Evolutionary conservation across 2,329 filamentous ascomycete species (phyloP), one percentile per base, ranked within the genome.

Genomic region (Ascochyta rabiei): DNA sequence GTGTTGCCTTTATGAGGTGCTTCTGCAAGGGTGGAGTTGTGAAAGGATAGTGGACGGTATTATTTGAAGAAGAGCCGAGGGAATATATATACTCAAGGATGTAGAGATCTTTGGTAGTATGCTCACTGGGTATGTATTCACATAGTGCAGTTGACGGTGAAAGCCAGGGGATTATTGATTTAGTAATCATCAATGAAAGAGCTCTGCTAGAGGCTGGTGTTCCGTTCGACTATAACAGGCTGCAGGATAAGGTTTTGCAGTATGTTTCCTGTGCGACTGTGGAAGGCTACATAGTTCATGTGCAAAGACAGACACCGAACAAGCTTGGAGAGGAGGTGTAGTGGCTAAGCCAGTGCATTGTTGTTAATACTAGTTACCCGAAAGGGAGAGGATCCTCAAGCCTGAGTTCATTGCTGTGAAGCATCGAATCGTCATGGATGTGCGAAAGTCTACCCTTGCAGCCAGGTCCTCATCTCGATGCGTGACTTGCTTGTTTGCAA

Each of bases 401-500:
- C 19, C 9, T 37, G 30, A 12, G 19, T 19, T 2, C 15, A 5
- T 33, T 24, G 10, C 21, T 16, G 12, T 38, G 18, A 15, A 44
- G 12, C 8, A 10, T 4, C 9, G 35, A 34, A 33, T 9, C 5
- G 30, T 7, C 28, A 28, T 24, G 42, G 21, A 23, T 37, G 35
- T 46, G 30, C 42, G 37, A 47, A 21, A 24, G 6, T 23, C 21
- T 23, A 23, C 21, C 6, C 21, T 23, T 23, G 21, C 21, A 23
- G 21, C 21, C 21, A 23, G 21, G 37, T 47, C 46, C 37, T 53
- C 49, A 47, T 53, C 38, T 47, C 35, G 42, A 35, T 42, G 49
- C 37, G 45, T 47, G 30, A 15, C 43, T 21, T 37, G 49, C 42
- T 47, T 41, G 47, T 45, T 8, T 57, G 45, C 3, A 35, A 39